Evolutionary conservation across 129 eudicot species (phyloP), one percentile per base, ranked within the genome.

Genomic region (Flaveria brownii): DNA sequence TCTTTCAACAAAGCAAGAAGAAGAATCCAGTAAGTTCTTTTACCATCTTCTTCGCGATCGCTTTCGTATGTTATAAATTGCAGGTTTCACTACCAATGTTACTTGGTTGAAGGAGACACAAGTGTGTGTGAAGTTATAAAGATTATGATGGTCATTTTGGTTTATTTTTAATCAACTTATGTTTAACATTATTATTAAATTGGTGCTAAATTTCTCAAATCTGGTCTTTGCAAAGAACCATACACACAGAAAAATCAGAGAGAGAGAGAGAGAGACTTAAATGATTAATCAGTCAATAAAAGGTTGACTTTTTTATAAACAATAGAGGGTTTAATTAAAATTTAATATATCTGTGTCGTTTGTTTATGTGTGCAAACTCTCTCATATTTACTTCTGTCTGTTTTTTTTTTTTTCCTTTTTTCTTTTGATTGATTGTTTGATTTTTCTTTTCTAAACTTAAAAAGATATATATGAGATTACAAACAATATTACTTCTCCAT

Each of bases 11-110:
- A 78, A 51, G 12, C 64, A 72, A 73, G 73, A 42, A 3, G 16
- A 30, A 39, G 6, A 68, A 43, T 17, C 55, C 46, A 1, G 83
- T 80, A 66, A 80, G 79, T 73, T 54, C 14, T 20, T 63, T 80
- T 33, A 56, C 28, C 36, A 17, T 69, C 61, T 23, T 43, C 36
- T 41, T 46, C 17, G 41, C 15, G 13, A 45, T 45, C 2, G 6
- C 15, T 22, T 39, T 36, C 17, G 4, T 68, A 16, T 13, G 33
- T 75, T 22, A 23, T 25, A 23, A 60, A 15, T 60, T 60, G 71
- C 11, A 45, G 50, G 41, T 26, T 18, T 60, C 51, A 57, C 33
- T 22, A 57, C 8, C 33, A 57, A 57, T 22, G 33, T 20, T 2
- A 57, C 30, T 20, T 57, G 25, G 10, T 50, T 54, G 41, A 72